Evolutionary conservation across 2,329 filamentous ascomycete species (phyloP).

Genomic region (Aspergillus sp.): DNA sequence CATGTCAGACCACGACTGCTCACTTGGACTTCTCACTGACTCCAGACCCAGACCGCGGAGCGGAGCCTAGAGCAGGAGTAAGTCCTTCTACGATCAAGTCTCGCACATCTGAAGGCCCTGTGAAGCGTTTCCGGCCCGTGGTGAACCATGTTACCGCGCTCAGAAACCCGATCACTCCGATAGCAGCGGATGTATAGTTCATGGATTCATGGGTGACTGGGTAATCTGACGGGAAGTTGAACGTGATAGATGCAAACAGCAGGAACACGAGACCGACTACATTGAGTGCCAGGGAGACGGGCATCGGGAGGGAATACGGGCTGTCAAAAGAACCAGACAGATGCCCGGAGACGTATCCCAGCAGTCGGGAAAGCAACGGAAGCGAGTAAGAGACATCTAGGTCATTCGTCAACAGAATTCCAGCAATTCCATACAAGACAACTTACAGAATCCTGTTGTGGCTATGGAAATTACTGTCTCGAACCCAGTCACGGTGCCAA

Average conservation of each 20-base stretch:
- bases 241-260: conserved; percentile 54
- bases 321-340: conserved; percentile 32
- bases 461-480: conserved; percentile 57
- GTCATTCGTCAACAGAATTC: neutral
- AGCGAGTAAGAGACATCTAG: conserved; percentile 57
- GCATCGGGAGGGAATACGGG: conserved; percentile 41
- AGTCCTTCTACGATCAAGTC: neutral
- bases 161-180: conserved; percentile 54
- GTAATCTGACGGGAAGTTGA: conserved; percentile 53
- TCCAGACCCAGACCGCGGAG: neutral
- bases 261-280: conserved; percentile 51
- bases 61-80: neutral
- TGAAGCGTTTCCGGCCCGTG: conserved; percentile 50
- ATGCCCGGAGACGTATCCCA: conserved; percentile 45
- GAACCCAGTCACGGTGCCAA: conserved; percentile 54
- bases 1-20: no score
- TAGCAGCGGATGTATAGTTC: conserved; percentile 58
- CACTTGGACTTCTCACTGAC: neutral
- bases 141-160: conserved; percentile 52
- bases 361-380: conserved; percentile 51
- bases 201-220: conserved; percentile 56
- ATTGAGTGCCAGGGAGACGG: conserved; percentile 48
- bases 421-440: neutral
- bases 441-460: conserved; percentile 55
- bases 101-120: conserved; percentile 39